A percentile compares a stretch with the other conserved stretches of the same genome.
Evolutionary conservation across 2,329 filamentous ascomycete species (phyloP).

Genomic region (Xylaria arbuscula): DNA sequence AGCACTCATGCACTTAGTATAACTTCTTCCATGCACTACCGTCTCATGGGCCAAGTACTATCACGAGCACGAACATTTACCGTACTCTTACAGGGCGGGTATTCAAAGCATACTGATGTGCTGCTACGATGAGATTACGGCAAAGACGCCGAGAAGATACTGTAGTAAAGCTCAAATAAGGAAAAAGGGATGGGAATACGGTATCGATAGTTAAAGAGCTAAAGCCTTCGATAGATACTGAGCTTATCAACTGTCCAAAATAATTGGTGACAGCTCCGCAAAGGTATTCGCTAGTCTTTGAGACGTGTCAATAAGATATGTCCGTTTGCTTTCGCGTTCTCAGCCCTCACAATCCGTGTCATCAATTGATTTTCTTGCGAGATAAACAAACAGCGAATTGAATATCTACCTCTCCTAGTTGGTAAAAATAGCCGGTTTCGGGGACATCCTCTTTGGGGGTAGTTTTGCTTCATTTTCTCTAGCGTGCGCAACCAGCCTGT

Average conservation of each 20-base stretch:
- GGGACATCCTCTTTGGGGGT: too few species aligned
- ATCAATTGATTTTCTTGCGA: too few species aligned
- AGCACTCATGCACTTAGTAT: conserved; percentile 28
- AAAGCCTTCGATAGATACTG: conserved; percentile 11
- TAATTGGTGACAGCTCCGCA: conserved; percentile 1
- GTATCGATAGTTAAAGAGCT: conserved; percentile 2
- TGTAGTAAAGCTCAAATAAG: conserved; percentile 16
- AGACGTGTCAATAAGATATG: conserved; percentile 4
- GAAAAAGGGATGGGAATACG: background rate
- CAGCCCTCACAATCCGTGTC: background rate
- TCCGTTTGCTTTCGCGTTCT: background rate
- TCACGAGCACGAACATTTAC: conserved; percentile 16
- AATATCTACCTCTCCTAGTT: too few species aligned
- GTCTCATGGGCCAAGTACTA: conserved; percentile 23
- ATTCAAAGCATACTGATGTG: conserved; percentile 15
- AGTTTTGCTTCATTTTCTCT: background rate
- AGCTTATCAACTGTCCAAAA: conserved; percentile 11
- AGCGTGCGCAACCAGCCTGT: background rate
- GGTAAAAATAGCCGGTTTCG: too few species aligned
- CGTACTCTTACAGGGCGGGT: conserved; percentile 12
- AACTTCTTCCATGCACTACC: conserved; percentile 24
- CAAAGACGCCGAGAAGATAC: background rate
- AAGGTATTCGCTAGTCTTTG: background rate
- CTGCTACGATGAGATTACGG: conserved; percentile 14
- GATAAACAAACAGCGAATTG: too few species aligned